Evolutionary conservation across 352 stramenopile genomes (phyloP), one percentile per base, ranked within the genome.

Genomic region (Plasmopara halstedii): DNA sequence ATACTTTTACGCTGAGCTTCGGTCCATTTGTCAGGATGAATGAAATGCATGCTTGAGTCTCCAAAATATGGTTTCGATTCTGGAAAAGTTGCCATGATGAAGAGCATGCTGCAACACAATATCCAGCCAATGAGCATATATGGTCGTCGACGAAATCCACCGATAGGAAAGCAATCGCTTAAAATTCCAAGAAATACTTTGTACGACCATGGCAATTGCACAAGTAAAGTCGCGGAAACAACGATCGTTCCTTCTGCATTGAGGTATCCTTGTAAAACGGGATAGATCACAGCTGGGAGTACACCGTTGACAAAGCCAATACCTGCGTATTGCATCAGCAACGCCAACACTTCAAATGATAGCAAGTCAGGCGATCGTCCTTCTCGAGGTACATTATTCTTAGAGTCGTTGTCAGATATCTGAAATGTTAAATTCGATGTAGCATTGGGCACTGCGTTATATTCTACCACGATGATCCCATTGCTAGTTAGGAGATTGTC

Each of bases 91-190:
- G 68, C 62, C 53, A 87, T 80, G 19, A 70, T 18, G 31, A 83
- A 61, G 11, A 82, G 54, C 58, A 77, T 74, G 15, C 52, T 31
- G 29, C 69, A 68, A 29, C 62, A 79, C 5, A 83, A 35, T 33
- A 62, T 1, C 73, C 73, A 85, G 10, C 73, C 73, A 3, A 80
- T 32, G 3, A 75, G 32, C 59, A 85, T 83, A 52, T 83, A 85
- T 3, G 73, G 68, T 1, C 66, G 62, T 22, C 71, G 67, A 21
- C 73, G 67, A 41, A 70, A 83, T 18, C 71, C 71, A 22, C 37
- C 54, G 42, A 85, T 65, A n/a, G 73, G 71, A 27, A 83, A 68
- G 26, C 69, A 83, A 58, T 85, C 73, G 35, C 66, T 81, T 19
- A 82, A 20, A 25, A 85, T 54, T 22, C 73, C 70, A 18, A 75